Percentiles rank a stretch among this genome's conserved stretches.
These are phyloP conservation scores for Calycina herbarum DNA, from an alignment of 2,329 filamentous ascomycete species.

Conservation along the genomic window DNA sequence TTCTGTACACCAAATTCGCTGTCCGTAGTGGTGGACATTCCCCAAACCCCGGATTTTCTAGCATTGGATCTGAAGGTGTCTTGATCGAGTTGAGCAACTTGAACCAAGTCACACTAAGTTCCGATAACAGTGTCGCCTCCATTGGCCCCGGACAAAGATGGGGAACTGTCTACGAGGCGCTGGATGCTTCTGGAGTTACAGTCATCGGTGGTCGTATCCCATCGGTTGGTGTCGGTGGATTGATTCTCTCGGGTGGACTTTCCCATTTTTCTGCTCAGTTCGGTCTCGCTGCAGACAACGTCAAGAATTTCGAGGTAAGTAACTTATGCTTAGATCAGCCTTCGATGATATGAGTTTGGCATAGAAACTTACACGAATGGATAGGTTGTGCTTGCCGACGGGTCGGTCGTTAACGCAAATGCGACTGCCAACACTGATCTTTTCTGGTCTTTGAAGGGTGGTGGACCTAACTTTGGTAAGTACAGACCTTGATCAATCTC, in stretches of 20 bases:
- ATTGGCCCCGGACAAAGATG: constrained; percentile 41
- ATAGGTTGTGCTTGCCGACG: constrained; percentile 34
- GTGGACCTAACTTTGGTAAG: constrained; percentile 11
- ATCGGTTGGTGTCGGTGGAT: constrained; percentile 13
- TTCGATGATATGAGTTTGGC: neutral
- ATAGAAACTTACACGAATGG: neutral
- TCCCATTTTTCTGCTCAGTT: constrained; percentile 6
- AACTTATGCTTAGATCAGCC: neutral
- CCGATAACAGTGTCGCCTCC: constrained; percentile 32
- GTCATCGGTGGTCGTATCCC: constrained; percentile 9
- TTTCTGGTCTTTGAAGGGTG: constrained; percentile 44
- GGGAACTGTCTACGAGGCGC: constrained; percentile 39
- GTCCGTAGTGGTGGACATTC: constrained; percentile 24
- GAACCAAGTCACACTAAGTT: constrained; percentile 28
- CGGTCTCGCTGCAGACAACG: constrained; percentile 13
- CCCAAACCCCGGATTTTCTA: constrained; percentile 47
- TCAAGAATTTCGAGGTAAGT: constrained; percentile 15
- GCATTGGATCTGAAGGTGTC: constrained; percentile 45
- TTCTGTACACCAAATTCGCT: constrained; percentile 16
- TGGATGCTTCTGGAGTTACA: constrained; percentile 37
- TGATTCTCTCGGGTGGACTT: constrained; percentile 12
- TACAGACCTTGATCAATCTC: neutral
- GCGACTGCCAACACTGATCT: constrained; percentile 47
- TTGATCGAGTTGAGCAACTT: constrained; percentile 46
- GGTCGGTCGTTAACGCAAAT: constrained; percentile 39